Percentiles rank a stretch among this genome's conserved stretches.
Evolutionary conservation across 108 stramenopile genomes (phyloP).

Genomic region (Stephanodiscus minutulus): DNA sequence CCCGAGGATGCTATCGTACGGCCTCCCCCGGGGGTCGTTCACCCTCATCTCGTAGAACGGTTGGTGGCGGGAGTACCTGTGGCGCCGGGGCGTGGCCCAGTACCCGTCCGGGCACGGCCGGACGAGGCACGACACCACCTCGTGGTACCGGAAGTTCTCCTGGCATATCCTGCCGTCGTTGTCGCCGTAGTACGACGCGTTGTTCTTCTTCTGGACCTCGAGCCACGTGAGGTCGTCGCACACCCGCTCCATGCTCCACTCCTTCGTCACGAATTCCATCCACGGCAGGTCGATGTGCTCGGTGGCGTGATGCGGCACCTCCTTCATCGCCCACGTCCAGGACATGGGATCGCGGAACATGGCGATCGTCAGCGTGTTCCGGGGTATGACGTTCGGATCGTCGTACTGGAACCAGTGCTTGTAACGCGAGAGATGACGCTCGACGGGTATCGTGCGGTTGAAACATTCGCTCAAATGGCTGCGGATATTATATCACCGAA

Average conservation of each 20-base stretch:
- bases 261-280: slow-evolving; percentile 74
- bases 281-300: slow-evolving; percentile 56
- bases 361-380: slow-evolving; percentile 77
- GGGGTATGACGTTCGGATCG: slow-evolving; percentile 41
- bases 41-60: slow-evolving; percentile 88
- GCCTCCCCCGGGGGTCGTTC: slow-evolving; percentile 80
- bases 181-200: too few relatives aligned
- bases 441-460: slow-evolving; percentile 56
- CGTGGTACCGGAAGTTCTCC: slow-evolving; percentile 75
- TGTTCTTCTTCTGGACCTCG: slow-evolving; percentile 36
- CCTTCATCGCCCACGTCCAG: slow-evolving; percentile 74
- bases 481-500: too few relatives aligned
- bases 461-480: slow-evolving; percentile 65
- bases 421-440: slow-evolving; percentile 75
- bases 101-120: slow-evolving; percentile 64
- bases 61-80: slow-evolving; percentile 73
- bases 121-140: slow-evolving; percentile 67
- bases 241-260: slow-evolving; percentile 80
- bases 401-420: slow-evolving; percentile 84
- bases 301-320: slow-evolving; percentile 51
- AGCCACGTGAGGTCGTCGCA: slow-evolving; percentile 57
- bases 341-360: slow-evolving; percentile 84
- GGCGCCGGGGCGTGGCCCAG: slow-evolving; percentile 40
- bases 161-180: slow-evolving; percentile 56
- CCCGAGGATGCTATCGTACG: slow-evolving; percentile 81